Evolutionary conservation across 495 filamentous ascomycete genomes (phyloP).

Genomic region (Penicillium paxilli): DNA sequence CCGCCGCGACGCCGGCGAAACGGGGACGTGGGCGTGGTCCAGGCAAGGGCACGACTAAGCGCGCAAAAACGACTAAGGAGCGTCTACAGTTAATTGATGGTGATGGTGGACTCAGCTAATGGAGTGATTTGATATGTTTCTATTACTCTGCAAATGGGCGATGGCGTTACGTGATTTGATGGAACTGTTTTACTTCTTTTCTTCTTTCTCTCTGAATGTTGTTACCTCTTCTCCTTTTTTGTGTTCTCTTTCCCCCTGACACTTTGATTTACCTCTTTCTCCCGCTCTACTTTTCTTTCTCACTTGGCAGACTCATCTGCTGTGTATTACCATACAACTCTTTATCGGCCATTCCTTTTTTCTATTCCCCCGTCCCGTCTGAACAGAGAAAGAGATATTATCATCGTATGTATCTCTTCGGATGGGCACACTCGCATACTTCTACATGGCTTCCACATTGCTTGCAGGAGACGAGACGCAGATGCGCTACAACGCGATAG

Average conservation of each 20-base stretch:
- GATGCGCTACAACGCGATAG: neutral
- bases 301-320: conserved; percentile 17
- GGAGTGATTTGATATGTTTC: conserved; percentile 11
- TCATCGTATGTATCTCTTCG: neutral
- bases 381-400: neutral
- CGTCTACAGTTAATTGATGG: conserved; percentile 85
- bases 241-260: conserved; percentile 4
- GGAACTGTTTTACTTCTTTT: conserved; percentile 7
- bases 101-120: conserved; percentile 49
- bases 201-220: conserved; percentile 14
- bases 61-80: conserved; percentile 90
- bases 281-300: conserved; percentile 12
- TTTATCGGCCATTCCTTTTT: conserved; percentile 1
- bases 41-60: conserved; percentile 64
- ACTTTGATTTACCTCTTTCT: neutral
- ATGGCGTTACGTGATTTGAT: conserved; percentile 30
- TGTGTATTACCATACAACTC: conserved; percentile 34
- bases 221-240: no score
- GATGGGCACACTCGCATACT: neutral
- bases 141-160: conserved; percentile 25
- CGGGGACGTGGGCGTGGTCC: conserved; percentile 49
- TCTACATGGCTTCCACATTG: neutral
- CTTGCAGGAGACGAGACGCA: neutral
- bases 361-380: neutral
- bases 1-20: conserved; percentile 48